phyloP scores from a whole-genome alignment of 768 basidiomycete species.

The Boletus tylopilopsis region DNA sequence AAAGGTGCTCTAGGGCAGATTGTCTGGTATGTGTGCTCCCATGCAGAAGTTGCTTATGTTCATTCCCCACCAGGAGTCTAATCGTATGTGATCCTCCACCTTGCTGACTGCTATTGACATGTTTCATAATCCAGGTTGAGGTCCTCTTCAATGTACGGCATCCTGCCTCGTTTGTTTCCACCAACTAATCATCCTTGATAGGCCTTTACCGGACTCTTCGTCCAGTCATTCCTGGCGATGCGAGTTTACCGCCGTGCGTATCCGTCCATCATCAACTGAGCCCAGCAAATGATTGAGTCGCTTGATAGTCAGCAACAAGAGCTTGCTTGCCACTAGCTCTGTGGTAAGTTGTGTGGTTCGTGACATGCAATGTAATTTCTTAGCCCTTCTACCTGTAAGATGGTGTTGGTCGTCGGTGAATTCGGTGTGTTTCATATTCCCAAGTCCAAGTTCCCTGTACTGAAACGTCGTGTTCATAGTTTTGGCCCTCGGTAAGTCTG shows the following conservation, averaged over 20 bases:
- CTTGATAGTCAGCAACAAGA: slow-evolving; percentile 48
- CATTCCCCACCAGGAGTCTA: slow-evolving; percentile 21
- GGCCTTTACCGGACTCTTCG: slow-evolving; percentile 50
- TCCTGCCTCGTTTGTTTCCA: neutral
- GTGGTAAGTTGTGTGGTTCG: slow-evolving; percentile 25
- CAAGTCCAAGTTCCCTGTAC: neutral
- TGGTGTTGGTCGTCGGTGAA: slow-evolving; percentile 39
- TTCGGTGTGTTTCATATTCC: slow-evolving; percentile 30
- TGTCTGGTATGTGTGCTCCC: slow-evolving; percentile 39
- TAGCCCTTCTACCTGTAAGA: slow-evolving; percentile 5
- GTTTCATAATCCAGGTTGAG: slow-evolving; percentile 36
- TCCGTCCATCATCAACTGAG: neutral
- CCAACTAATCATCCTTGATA: slow-evolving; percentile 5
- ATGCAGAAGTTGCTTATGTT: neutral
- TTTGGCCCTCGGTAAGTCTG: slow-evolving; percentile 34
- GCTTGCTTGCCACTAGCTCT: slow-evolving; percentile 36
- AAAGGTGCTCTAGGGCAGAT: slow-evolving; percentile 29
- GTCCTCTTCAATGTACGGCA: slow-evolving; percentile 50
- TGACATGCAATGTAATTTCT: neutral
- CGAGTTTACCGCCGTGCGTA: slow-evolving; percentile 50
- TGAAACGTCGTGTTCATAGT: slow-evolving; percentile 22
- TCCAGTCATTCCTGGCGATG: slow-evolving; percentile 54
- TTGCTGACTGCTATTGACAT: neutral
- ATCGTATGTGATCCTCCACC: slow-evolving; percentile 13
- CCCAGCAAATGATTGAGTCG: neutral